phyloP scores from a whole-genome alignment of 208 protist species.

The Angomonas deanei region DNA sequence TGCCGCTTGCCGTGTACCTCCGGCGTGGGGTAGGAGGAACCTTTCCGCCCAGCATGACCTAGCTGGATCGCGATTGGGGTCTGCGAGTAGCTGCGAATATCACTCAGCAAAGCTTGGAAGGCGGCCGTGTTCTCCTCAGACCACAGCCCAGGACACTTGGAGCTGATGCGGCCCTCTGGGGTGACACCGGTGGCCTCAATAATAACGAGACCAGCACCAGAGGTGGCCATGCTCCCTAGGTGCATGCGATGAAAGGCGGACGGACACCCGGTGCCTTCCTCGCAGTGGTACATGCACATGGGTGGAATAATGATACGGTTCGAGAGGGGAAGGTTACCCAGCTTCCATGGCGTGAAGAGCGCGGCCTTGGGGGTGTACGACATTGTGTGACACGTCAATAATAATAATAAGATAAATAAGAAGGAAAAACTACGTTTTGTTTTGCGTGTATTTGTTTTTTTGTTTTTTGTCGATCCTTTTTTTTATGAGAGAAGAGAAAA shows the following conservation, averaged over 20 bases:
- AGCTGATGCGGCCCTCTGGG: slow-evolving; percentile 23
- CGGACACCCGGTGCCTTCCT: slow-evolving; percentile 18
- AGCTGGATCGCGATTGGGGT: slow-evolving; percentile 70
- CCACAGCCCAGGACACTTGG: slow-evolving; percentile 30
- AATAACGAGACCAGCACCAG: slow-evolving; percentile 42
- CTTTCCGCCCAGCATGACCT: slow-evolving; percentile 60
- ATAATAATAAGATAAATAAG: not conserved
- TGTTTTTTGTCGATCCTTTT: slow-evolving; percentile 6
- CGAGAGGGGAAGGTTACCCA: slow-evolving; percentile 14
- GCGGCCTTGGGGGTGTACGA: not conserved
- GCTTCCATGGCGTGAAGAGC: slow-evolving; percentile 20
- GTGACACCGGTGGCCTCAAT: slow-evolving; percentile 38
- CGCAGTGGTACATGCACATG: slow-evolving; percentile 29
- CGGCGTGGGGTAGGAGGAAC: not conserved
- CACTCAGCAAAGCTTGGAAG: slow-evolving; percentile 31
- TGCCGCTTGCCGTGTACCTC: not conserved
- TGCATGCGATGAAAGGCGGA: slow-evolving; percentile 28
- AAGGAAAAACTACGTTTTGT: not conserved
- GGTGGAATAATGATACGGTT: slow-evolving; percentile 31
- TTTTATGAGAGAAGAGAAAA: slow-evolving; percentile 2
- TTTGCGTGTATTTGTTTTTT: not conserved
- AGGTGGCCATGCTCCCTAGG: slow-evolving; percentile 27
- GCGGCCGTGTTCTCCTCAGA: slow-evolving; percentile 24
- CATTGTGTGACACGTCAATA: too few species aligned
- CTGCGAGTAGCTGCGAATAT: slow-evolving; percentile 26